Evolutionary conservation across 441 rosid species (phyloP), one percentile per base, ranked within the genome.

Genomic region (Eruca vesicaria): DNA sequence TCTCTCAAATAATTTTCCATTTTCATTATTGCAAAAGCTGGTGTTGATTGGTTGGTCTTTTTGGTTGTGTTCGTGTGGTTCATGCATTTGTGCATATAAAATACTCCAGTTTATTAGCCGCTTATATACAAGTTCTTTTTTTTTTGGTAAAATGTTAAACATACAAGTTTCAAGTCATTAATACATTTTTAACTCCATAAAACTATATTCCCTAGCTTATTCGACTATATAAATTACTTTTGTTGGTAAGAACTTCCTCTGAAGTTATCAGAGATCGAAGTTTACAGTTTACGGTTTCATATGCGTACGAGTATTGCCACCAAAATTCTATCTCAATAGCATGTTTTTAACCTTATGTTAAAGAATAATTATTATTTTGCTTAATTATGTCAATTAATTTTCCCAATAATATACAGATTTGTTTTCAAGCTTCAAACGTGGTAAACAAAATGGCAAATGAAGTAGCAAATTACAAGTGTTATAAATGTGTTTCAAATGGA

Each of bases 21-120:
- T 48, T 68, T 76, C 35, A 77, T 80, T 78, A 75, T 80, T 77
- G 80, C 33, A 29, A 70, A 76, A 70, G 43, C 20, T 55, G 61
- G 59, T 63, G 64, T 61, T 75, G 64, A 75, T 75, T 69, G 74
- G 79, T 76, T 76, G 70, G 50, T 69, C n/a, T 4, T 75, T 60
- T 75, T 75, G 23, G 61, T 20, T 20, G 36, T 63, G 71, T 69
- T 76, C 29, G 29, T 75, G 59, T 63, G 59, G 71, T 76, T 76
- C 79, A 76, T 70, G 80, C 75, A 70, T 76, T 43, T 57, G 61
- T 32, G 52, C 64, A 68, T 20, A 26, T 60, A 58, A 31, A 9
- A 15, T n/a, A 62, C 2, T 41, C 19, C 15, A 43, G 41, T 50
- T 10, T 33, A 23, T 60, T 15, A 33, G 36, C 20, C 52, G 66